Evolutionary conservation across 306 rosid genomes (phyloP).

Genomic region (Prunus campanulata): DNA sequence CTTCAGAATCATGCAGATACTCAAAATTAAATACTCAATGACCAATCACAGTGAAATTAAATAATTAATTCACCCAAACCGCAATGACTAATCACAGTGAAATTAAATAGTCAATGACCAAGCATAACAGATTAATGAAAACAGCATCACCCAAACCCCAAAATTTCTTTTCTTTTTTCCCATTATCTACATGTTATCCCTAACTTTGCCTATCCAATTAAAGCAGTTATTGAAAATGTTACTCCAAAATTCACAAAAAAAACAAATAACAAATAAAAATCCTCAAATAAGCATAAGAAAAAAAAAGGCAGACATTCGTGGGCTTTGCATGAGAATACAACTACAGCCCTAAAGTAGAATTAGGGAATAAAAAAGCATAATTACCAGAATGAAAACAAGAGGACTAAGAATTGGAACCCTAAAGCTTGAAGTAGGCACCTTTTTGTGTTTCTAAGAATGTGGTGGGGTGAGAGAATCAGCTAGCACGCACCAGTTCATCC

Average conservation of each 20-base stretch:
- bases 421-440: background rate
- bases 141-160: background rate
- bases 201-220: background rate
- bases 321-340: background rate
- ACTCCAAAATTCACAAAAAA: background rate
- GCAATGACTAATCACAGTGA: background rate
- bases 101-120: background rate
- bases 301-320: background rate
- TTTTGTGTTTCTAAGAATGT: slow-evolving; percentile 6
- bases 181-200: background rate
- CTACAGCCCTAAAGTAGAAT: slow-evolving; percentile 1
- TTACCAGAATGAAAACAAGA: background rate
- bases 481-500: slow-evolving; percentile 14
- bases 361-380: background rate
- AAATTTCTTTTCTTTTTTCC: background rate
- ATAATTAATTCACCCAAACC: background rate
- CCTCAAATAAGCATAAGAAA: background rate
- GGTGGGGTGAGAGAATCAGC: slow-evolving; percentile 3
- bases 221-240: background rate
- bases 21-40: background rate
- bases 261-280: background rate
- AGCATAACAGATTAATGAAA: background rate
- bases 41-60: background rate
- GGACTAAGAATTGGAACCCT: slow-evolving; percentile 2
- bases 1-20: background rate